Evolutionary conservation across 805 yeast species (phyloP), one percentile per base, ranked within the genome.

Genomic region (Gaillardinia entomophila): DNA sequence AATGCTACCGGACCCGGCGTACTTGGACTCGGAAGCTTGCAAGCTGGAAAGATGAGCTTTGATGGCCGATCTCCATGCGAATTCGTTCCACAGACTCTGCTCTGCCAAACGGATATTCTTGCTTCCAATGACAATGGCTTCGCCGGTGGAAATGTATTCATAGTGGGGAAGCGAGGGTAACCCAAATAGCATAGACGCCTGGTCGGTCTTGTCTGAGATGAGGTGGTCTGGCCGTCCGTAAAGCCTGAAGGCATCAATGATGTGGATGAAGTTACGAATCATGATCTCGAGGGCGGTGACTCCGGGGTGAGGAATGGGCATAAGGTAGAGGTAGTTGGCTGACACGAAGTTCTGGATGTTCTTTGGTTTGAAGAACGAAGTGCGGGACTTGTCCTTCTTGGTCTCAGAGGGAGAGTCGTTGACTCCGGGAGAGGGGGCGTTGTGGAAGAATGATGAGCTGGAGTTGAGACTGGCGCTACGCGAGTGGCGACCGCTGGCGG

Each of bases 221-320:
- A 86, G 69, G 37, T 82, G 77, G 33, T 68, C 62, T 1, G 94
- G 92, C 43, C 92, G 67, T 6, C 94, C 94, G 47, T 83, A 83
- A 29, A 83, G 53, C 48, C 70, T 73, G 57, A 82, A 83, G 3
- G 81, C 66, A 51, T 83, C 85, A 62, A 79, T 71, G 13, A 82
- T 64, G 29, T 87, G 90, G 20, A 83, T 67, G 39, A 80, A 62
- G 46, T 77, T 68, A 38, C 94, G 62, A 27, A 83, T 73, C 76
- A 82, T 77, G 12, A 83, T 83, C 49, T 83, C 92, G 30, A 76
- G 71, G 12, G 79, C 78, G 28, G 73, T 68, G 18, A 83, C 90
- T 26, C 85, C 83, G 3, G 80, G 78, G 54, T 83, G 94, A 16
- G 73, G 51, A 33, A 73, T 77, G 3, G 94, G 92, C 67, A 83